Evolutionary conservation across 2,329 filamentous ascomycete species (phyloP), one percentile per base, ranked within the genome.

Genomic region (Alternaria dauci): DNA sequence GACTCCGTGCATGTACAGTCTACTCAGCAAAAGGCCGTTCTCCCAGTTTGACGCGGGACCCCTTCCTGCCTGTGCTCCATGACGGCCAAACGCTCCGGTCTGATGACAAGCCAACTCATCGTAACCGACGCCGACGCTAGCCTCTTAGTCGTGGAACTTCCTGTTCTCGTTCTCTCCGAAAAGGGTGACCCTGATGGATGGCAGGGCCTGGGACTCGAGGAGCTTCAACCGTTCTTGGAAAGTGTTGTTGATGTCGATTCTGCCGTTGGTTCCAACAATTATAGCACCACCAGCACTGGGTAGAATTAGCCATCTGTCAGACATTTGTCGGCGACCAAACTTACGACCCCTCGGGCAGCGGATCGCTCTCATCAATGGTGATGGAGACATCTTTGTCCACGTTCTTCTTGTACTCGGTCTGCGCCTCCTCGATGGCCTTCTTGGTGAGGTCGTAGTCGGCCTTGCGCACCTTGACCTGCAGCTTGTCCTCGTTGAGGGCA

Each of bases 221-320:
- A 98, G 85, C 74, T 87, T 87, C 80, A 99, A 85, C 69, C 95
- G 89, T 78, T 96, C 91, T 78, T 98, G 95, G 71, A 98, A 91
- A 56, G 95, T 98, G 85, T 99, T 98, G 87, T 97, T 94, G 80
- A 99, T 94, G 74, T 97, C 93, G 78, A 99, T 98, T 86, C 94
- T 97, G 78, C 95, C 95, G 67, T 85, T 86, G 69, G 91, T 90
- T 67, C 94, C 93, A 56, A 96, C 81, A 67, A 99, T 88, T 59
- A 87, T 79, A 59, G 96, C 85, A 72, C 95, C 95, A 62, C 95
- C 95, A 61, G 93, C 86, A 74, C 95, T 98, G 70, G 52, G 30
- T 23, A 5, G 8, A 48, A 54, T 75, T 57, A 71, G 66, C 34
- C 23, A 12, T 20, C 1, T 28, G 2, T 23, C 16, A 3, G 3